Evolutionary conservation across 1,139 yeast genomes (phyloP), one percentile per base, ranked within the genome.

Genomic region (Candida sanyaensis): DNA sequence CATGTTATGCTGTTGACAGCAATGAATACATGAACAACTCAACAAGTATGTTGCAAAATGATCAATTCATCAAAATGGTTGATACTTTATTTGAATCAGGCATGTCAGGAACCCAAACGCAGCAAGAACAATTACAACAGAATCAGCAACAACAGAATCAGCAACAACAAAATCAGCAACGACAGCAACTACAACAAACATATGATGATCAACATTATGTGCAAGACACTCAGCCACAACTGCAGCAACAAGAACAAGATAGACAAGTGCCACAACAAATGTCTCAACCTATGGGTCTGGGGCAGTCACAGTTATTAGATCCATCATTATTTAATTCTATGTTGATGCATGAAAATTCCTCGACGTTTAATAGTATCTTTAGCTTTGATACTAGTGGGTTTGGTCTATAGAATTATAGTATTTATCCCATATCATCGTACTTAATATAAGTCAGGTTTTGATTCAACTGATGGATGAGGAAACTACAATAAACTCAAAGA

Each of bases 351-450:
- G 43, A 44, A 17, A 39, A 40, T 29, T 37, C 37, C 26, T 45
- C 48, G n/a, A 49, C 48, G 4, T 44, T 49, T 34, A 49, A 49
- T 32, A 47, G 32, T 13, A 49, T 49, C 41, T 49, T 49, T 30
- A 49, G 51, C 33, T 49, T 41, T 44, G 51, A 49, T 43, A 40
- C 47, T 10, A 31, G 30, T 23, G 51, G 39, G 8, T 41, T 49
- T 28, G 44, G 46, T 29, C 32, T 46, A 32, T 30, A 42, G 44
- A 17, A 3, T 17, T 17, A 17, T 17, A 17, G 21, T 17, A 3
- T 17, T 2, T 17, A 17, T 17, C 21, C 21, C 21, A 17, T 17
- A 17, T 17, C 21, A 17, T 17, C 21, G 2, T 3, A 17, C 21
- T 3, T 3, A 17, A 17, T 17, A 17, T 17, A 17, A 17, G 3